phyloP scores from a whole-genome alignment of 805 yeast species.

The Yarrowia bubula region DNA sequence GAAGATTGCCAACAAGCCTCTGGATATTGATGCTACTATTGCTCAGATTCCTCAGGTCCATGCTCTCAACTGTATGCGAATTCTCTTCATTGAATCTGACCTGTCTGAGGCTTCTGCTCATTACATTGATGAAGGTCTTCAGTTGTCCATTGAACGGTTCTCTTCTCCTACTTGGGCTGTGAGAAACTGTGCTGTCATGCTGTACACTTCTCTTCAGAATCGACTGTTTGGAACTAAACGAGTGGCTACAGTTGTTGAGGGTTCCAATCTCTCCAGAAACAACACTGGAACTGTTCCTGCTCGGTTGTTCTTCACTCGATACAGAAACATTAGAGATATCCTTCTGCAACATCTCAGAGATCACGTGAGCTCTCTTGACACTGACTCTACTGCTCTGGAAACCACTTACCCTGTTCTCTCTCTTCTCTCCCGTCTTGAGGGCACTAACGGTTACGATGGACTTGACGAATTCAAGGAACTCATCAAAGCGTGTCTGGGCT shows the following conservation, averaged over 20 bases:
- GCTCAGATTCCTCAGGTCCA: conserved; percentile 76
- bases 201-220: conserved; percentile 79
- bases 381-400: conserved; percentile 46
- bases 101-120: conserved; percentile 53
- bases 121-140: conserved; percentile 57
- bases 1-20: conserved; percentile 53
- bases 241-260: conserved; percentile 28
- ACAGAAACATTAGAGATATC: conserved; percentile 50
- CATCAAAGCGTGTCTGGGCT: conserved; percentile 50
- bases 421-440: conserved; percentile 64
- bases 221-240: conserved; percentile 68
- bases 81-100: conserved; percentile 67
- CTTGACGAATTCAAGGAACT: conserved; percentile 52
- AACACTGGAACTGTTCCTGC: conserved; percentile 46
- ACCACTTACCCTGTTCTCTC: conserved; percentile 73
- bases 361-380: conserved; percentile 29
- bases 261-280: conserved; percentile 32
- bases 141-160: conserved; percentile 61
- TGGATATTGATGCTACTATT: conserved; percentile 43
- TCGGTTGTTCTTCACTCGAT: conserved; percentile 67
- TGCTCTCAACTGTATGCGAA: conserved; percentile 81
- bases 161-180: conserved; percentile 75
- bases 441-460: conserved; percentile 54
- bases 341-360: conserved; percentile 43
- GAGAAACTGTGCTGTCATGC: conserved; percentile 90